Conservation (phyloP, 805 yeast species). For the Danielia oregonensis region DNA sequence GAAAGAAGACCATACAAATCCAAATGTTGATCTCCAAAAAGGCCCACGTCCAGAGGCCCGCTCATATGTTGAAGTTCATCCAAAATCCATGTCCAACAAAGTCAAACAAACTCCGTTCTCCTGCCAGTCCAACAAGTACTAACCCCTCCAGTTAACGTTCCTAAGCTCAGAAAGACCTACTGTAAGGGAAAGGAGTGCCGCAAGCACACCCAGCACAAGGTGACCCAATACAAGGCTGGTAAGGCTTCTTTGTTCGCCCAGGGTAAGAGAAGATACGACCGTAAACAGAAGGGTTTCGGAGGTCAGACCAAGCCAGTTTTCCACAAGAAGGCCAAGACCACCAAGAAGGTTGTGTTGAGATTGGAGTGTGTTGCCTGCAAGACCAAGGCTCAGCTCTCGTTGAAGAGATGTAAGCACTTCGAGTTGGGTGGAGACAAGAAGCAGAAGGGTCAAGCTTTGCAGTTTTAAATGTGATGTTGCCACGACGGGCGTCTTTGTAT, state of each 20-base stretch:
- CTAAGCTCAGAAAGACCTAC: conserved; percentile 99
- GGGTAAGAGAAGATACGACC: conserved; percentile 99
- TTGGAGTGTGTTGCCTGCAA: conserved; percentile 98
- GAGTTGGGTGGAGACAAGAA: conserved; percentile 99
- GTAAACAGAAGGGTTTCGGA: conserved; percentile 99
- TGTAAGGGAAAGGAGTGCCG: conserved; percentile 99
- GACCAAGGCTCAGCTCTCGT: conserved; percentile 96
- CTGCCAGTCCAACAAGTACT: no score
- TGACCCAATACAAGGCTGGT: conserved; percentile 99
- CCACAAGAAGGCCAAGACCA: conserved; percentile 99
- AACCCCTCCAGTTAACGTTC: conserved; percentile 83
- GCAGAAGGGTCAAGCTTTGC: conserved; percentile 99
- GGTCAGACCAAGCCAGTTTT: conserved; percentile 99
- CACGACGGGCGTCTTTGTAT: no score
- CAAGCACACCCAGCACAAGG: conserved; percentile 99
- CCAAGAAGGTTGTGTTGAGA: conserved; percentile 99
- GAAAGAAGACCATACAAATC: no score
- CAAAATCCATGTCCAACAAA: no score
- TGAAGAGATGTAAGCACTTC: conserved; percentile 99
- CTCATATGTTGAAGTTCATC: no score
- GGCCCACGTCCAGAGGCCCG: no score
- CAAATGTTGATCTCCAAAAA: no score
- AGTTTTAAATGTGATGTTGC: conserved; percentile 71
- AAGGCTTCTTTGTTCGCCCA: conserved; percentile 98
- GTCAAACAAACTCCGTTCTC: no score